phyloP scores from a whole-genome alignment of 441 rosid species.

The Bruguiera hainesii region DNA sequence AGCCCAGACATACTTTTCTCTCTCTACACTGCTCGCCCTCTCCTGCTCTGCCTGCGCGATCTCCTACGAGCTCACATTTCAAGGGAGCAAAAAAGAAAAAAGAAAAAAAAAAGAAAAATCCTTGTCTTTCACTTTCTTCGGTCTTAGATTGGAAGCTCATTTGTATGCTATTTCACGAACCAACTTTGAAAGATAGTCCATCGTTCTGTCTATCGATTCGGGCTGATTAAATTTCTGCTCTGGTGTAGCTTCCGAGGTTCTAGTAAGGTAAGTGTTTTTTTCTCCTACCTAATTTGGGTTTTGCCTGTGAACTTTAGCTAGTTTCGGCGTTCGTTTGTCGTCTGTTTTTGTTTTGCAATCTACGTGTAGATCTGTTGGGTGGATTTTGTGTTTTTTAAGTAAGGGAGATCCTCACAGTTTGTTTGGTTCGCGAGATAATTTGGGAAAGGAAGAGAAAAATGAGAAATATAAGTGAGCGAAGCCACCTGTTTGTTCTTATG shows the following conservation, averaged over 20 bases:
- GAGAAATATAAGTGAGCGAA: background rate
- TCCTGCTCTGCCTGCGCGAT: slow-evolving; percentile 29
- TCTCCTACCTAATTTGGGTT: background rate
- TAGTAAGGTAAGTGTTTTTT: background rate
- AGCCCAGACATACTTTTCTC: slow-evolving; percentile 6
- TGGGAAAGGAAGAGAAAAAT: slow-evolving; percentile 5
- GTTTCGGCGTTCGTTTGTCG: slow-evolving; percentile 9
- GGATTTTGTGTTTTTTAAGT: slow-evolving; percentile 15
- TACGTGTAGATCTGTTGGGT: slow-evolving; percentile 37
- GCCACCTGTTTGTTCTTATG: background rate
- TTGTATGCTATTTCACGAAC: background rate
- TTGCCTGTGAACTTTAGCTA: slow-evolving; percentile 5
- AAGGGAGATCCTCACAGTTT: slow-evolving; percentile 24
- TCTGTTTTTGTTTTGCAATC: slow-evolving; percentile 1
- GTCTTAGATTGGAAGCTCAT: background rate
- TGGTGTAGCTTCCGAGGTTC: background rate
- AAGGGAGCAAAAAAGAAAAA: background rate
- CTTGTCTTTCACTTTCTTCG: background rate
- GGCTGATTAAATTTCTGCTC: background rate
- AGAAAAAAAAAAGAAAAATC: background rate
- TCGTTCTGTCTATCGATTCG: background rate
- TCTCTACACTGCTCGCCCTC: slow-evolving; percentile 21
- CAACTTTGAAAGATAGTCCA: background rate
- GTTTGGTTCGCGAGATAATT: slow-evolving; percentile 21
- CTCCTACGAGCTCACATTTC: slow-evolving; percentile 19